These are phyloP conservation scores for Ustilago crameri DNA, from an alignment of 1,284 basidiomycete species.

Conservation along the genomic window DNA sequence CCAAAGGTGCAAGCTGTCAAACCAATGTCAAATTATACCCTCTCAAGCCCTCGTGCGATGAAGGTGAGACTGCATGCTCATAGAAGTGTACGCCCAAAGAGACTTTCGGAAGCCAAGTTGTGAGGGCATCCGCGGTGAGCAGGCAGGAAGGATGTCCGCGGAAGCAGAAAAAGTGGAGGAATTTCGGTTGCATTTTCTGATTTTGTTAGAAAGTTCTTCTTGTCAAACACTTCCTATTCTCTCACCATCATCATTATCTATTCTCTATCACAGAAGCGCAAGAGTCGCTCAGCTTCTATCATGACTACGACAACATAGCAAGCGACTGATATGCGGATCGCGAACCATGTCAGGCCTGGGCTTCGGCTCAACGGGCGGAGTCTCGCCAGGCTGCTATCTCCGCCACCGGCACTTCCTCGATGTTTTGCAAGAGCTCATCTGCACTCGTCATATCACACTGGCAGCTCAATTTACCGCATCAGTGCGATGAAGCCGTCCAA, in stretches of 20 bases:
- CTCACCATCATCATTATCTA: slow-evolving; percentile 6
- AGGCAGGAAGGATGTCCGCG: slow-evolving; percentile 4
- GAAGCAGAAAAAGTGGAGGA: slow-evolving; percentile 10
- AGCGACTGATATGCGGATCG: no score
- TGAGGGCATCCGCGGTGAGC: neutral
- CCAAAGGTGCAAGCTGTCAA: neutral
- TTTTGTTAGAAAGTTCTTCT: slow-evolving; percentile 1
- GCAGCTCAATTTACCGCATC: neutral
- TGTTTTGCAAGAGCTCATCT: neutral
- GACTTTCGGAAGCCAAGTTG: no score
- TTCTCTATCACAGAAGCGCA: no score
- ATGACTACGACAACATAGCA: neutral
- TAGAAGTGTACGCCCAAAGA: no score
- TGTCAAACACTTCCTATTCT: neutral
- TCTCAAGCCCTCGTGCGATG: neutral
- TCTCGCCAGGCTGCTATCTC: neutral
- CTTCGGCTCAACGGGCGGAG: no score
- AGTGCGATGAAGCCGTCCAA: neutral
- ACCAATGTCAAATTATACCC: neutral
- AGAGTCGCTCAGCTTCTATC: no score
- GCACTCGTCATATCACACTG: neutral
- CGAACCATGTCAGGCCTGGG: no score
- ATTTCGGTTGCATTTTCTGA: neutral
- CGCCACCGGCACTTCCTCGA: neutral
- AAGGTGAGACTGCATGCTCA: no score